Conservation (phyloP, 2,329 filamentous ascomycete species). For the Aspergillus terreus region DNA sequence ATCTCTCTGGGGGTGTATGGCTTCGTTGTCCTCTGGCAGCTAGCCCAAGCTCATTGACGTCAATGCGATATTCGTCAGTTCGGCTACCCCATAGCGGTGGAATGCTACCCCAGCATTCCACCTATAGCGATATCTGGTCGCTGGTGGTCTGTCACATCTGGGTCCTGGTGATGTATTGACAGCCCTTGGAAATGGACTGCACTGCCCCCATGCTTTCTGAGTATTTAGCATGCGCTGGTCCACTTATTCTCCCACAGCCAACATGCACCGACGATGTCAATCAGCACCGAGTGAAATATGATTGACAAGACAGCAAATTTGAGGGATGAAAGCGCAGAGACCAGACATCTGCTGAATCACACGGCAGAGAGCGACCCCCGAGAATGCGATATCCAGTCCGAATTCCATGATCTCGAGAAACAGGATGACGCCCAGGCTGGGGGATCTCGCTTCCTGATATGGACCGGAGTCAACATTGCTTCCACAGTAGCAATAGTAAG, state of each 20-base stretch:
- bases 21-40: no score
- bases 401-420: constrained; percentile 4
- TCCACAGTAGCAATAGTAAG: constrained; percentile 21
- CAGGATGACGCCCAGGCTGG: neutral
- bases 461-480: constrained; percentile 16
- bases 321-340: constrained; percentile 1
- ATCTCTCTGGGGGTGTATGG: no score
- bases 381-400: neutral
- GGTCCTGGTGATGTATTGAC: constrained; percentile 6
- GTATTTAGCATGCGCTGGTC: neutral
- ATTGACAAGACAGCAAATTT: neutral
- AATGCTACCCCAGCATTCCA: constrained; percentile 1
- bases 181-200: neutral
- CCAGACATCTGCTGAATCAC: constrained; percentile 1
- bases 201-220: neutral
- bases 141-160: neutral
- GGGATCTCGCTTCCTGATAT: constrained; percentile 10
- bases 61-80: neutral
- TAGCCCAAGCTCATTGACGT: neutral
- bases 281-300: neutral
- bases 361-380: neutral
- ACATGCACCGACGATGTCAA: neutral
- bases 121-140: neutral
- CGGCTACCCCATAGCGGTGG: neutral
- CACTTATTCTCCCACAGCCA: neutral